Evolutionary conservation across 805 yeast genomes (phyloP), one percentile per base, ranked within the genome.

Genomic region (Candida ficus): DNA sequence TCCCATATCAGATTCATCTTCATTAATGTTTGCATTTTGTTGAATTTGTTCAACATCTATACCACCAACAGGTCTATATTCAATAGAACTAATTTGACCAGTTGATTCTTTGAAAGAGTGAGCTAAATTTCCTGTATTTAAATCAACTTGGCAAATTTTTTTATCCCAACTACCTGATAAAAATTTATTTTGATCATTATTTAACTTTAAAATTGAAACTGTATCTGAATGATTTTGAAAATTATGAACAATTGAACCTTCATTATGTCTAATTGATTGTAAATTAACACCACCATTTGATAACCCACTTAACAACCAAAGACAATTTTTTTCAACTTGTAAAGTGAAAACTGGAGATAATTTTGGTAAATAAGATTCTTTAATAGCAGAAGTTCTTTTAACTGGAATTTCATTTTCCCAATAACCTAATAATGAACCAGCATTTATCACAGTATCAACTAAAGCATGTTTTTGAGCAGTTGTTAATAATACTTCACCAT

Each of bases 351-450:
- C 97, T 0, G 98, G 96, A 16, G 91, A 85, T 9, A 80, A 63
- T 37, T 70, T 65, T 5, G 90, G 89, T 43, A 63, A 66, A 44
- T 70, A 70, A 18, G 49, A 32, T 21, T 66, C 73, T 16, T 57
- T 61, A 13, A 51, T 47, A 12, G 60, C 60, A 47, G 57, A 34
- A 52, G 67, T 67, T 57, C 47, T 67, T 68, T 43, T 70, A 56
- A 77, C 66, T 0, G 98, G 97, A 53, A 89, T 86, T 63, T 93
- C 98, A 61, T 93, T 93, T 56, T 91, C 98, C 96, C 97, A 93
- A 64, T 88, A 91, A 0, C 93, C 82, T 13, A 73, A 57, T 5
- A 90, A 63, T 5, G 87, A 81, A 7, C 98, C 99, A 0, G 89
- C 93, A 54, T 83, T 82, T 8, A 83, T 74, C 25, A 93, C 76